Base-by-base conservation (phyloP, 768 basidiomycete species). In the Boletus subcaerulescens region DNA sequence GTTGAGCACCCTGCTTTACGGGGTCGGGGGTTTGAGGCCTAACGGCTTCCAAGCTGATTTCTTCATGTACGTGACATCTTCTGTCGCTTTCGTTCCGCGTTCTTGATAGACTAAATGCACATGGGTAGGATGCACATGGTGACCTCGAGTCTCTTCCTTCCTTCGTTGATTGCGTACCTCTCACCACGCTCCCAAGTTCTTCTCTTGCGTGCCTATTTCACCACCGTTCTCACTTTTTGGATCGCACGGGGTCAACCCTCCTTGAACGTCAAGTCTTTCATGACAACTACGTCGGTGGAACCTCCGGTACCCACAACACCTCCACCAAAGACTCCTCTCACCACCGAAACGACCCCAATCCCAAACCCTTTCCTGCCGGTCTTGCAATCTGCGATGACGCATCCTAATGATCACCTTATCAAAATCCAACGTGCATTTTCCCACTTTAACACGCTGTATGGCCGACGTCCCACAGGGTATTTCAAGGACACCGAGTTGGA, bases 1-100 rank as follows among this genome's bases (percentile, higher is more conserved):
- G 82, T 68, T 77, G 18, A 76, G 73, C 42, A 70, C 71, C 0
- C 53, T 86, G 13, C 61, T 85, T 18, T 89, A 83, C 57, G 83
- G 76, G 1, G 71, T 83, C 18, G 33, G 33, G 11, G 33, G 78
- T 75, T 9, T 85, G 73, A 68, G 83, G 64, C 74, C 77, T 33
- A 79, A 77, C 0, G 82, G 87, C 53, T 55, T 59, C 26, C 42
- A 11, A 45, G 49, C 62, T 6, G 58, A 69, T 32, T 87, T 88
- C 66, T 79, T 81, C 73, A 51, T 74, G 85, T 87, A 55, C 9
- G 69, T 57, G 1, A 18, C 14, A 35, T 35, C 4, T 35, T 33
- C 33, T 33, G 15, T 15, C 7, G 3, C 3, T 13, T 40, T 8
- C 3, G 9, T 33, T 15, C 3, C 31, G 2, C 3, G 26, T 29